phyloP scores from a whole-genome alignment of 2,329 filamentous ascomycete genomes.

The Alternaria arbusti region DNA sequence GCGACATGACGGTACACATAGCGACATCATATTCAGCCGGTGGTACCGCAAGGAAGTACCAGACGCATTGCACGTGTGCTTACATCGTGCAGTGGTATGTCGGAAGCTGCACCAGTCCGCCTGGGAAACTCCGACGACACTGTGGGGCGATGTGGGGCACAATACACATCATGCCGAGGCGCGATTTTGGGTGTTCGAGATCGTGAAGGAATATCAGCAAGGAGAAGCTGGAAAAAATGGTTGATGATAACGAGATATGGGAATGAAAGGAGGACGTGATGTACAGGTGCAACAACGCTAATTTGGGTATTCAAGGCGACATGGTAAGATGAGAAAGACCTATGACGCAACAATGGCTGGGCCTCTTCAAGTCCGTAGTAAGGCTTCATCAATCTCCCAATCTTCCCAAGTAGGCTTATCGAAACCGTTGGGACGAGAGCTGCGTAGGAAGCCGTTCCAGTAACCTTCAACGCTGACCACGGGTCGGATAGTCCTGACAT shows the following conservation, averaged over 20 bases:
- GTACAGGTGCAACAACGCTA: neutral
- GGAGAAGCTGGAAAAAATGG: neutral
- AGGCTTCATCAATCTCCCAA: constrained; percentile 52
- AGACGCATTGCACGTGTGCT: neutral
- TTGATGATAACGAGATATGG: neutral
- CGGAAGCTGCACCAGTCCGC: constrained; percentile 15
- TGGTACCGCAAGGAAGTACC: neutral
- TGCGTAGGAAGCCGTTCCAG: constrained; percentile 57
- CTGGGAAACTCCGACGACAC: neutral
- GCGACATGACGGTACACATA: neutral
- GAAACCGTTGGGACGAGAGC: constrained; percentile 60
- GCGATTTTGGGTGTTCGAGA: neutral
- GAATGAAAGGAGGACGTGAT: neutral
- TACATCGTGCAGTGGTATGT: neutral
- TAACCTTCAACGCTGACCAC: constrained; percentile 56
- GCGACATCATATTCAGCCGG: neutral
- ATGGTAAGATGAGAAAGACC: neutral
- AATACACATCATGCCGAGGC: neutral
- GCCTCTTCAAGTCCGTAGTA: constrained; percentile 34
- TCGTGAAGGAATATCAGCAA: neutral
- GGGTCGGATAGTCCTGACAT: constrained; percentile 58
- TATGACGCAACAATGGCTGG: neutral
- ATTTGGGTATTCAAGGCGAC: neutral
- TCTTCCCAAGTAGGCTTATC: constrained; percentile 58
- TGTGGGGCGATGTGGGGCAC: constrained; percentile 8